Conservation (phyloP, 257 asterid genomes). For the Avicennia marina region DNA sequence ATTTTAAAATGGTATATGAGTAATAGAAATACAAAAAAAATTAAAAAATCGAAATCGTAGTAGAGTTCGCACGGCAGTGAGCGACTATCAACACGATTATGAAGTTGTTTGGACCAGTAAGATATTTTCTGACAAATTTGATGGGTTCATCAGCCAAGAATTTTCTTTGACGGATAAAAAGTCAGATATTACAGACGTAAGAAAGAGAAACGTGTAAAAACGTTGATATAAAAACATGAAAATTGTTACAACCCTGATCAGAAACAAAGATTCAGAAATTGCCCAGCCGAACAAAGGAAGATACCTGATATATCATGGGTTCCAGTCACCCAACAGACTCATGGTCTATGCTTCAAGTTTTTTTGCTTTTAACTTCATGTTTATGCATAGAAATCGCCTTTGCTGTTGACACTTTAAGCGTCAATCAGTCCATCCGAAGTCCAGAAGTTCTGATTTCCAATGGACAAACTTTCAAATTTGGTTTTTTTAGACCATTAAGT, state of each 20-base stretch:
- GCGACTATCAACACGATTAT: too few species aligned
- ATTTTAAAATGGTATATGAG: too few species aligned
- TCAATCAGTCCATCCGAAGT: slow-evolving; percentile 21
- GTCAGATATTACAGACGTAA: neutral
- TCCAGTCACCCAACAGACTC: too few species aligned
- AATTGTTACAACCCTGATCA: neutral
- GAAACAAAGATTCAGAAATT: neutral
- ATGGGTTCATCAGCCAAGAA: slow-evolving; percentile 1
- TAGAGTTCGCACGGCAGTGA: too few species aligned
- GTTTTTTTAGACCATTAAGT: too few species aligned
- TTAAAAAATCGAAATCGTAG: too few species aligned
- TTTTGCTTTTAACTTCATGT: too few species aligned
- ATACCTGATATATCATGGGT: too few species aligned
- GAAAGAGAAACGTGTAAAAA: neutral
- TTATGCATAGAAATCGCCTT: slow-evolving; percentile 6
- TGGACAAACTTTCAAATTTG: slow-evolving; percentile 19
- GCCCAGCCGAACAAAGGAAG: too few species aligned
- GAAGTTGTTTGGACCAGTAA: neutral
- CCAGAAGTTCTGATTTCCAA: slow-evolving; percentile 35
- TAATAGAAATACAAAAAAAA: too few species aligned
- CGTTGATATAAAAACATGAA: neutral
- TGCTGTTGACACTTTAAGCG: slow-evolving; percentile 21
- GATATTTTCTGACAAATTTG: neutral
- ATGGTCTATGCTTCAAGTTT: too few species aligned
- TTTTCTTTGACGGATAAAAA: neutral